Evolutionary conservation across 176 grass and related monocot species (phyloP), one percentile per base, ranked within the genome.

Genomic region (Oryza meridionalis): DNA sequence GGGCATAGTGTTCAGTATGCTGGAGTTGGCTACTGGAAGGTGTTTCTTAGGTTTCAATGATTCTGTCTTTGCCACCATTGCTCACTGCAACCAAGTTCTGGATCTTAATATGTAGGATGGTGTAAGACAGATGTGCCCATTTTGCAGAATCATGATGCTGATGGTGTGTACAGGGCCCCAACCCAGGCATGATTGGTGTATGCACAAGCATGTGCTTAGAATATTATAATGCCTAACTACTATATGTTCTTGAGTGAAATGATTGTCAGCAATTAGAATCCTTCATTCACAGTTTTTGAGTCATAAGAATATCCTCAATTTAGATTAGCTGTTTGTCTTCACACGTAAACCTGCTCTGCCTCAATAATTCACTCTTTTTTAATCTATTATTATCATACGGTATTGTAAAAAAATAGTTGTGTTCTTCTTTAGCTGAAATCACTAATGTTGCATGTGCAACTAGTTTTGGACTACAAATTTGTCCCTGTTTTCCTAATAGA

Each of bases 161-260:
- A 78, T 77, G 50, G 73, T 70, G 25, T 78, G 17, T 11, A 70
- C 46, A 72, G 69, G 40, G 75, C 25, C 51, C 75, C 9, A 11
- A 61, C 15, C 37, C 53, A 47, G 58, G 37, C 62, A 78, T 63
- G 45, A 78, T 85, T 85, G 40, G 78, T 64, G 67, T 21, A 17
- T 78, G 75, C 66, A 77, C 75, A 17, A 65, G 75, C 84, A 85
- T 85, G 83, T 85, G 67, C 67, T 24, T 71, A 67, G 32, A 63
- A 11, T 44, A 78, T 78, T 46, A 70, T 78, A 85, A 49, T 65
- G 24, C 21, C 51, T 61, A 63, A 78, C 67, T 12, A 71, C 75
- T 85, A 21, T 78, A 61, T 78, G 19, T 47, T 80, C 7, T 50
- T 35, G 67, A 78, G 21, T 64, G 67, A 69, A 70, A 64, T 4